These are phyloP conservation scores for Hymenoscyphus infarciens DNA, from an alignment of 2,329 filamentous ascomycete genomes.

Conservation along the genomic window DNA sequence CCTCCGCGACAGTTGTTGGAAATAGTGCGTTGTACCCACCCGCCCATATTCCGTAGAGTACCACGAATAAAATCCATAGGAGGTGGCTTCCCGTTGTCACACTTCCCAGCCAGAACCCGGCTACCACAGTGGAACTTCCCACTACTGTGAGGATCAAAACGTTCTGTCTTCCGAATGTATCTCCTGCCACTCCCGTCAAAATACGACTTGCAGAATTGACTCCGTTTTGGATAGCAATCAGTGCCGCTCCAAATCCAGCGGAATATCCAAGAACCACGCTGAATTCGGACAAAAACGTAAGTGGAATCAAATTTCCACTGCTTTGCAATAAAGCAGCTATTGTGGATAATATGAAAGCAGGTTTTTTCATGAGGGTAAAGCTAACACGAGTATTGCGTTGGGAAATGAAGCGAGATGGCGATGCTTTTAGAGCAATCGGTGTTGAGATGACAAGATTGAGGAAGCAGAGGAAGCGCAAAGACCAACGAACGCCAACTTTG, in stretches of 20 bases:
- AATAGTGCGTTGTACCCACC: constrained; percentile 46
- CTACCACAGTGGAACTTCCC: constrained; percentile 37
- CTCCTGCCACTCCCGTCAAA: constrained; percentile 43
- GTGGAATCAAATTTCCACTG: constrained; percentile 44
- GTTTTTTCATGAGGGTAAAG: constrained; percentile 37
- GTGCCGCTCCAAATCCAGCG: constrained; percentile 40
- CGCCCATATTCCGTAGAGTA: constrained; percentile 42
- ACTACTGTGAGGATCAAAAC: constrained; percentile 42
- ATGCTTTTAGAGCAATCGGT: constrained; percentile 40
- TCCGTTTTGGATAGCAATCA: constrained; percentile 44
- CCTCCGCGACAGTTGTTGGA: constrained; percentile 45
- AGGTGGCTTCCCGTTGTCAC: constrained; percentile 30
- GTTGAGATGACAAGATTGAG: constrained; percentile 39
- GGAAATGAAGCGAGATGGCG: constrained; percentile 39
- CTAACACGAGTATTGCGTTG: constrained; percentile 40
- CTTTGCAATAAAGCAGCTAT: constrained; percentile 41
- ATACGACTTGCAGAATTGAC: constrained; percentile 45
- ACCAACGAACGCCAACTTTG: constrained; percentile 42
- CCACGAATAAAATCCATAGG: constrained; percentile 42
- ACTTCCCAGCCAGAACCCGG: constrained; percentile 38
- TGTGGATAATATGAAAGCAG: constrained; percentile 42
- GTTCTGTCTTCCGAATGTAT: constrained; percentile 47
- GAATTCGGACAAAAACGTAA: constrained; percentile 48
- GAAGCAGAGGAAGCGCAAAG: constrained; percentile 40
- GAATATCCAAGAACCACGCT: constrained; percentile 42